Percentiles rank a stretch among this genome's conserved stretches.
phyloP scores from a whole-genome alignment of 495 filamentous ascomycete genomes.

The Trichodelitschia bisporula region DNA sequence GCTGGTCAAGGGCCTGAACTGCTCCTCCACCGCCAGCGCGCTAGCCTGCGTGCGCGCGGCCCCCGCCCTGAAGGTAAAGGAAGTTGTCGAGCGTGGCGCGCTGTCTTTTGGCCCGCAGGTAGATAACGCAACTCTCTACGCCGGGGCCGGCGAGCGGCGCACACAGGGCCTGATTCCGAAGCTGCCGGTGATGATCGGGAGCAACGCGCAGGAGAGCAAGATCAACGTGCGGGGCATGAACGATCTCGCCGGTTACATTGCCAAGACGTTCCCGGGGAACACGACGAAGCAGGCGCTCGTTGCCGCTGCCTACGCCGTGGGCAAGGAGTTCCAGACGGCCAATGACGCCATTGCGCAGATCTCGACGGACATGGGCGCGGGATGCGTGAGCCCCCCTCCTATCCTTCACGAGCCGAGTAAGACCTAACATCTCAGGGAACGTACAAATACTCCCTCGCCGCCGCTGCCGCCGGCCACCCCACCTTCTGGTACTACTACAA shows the following conservation, averaged over 20 bases:
- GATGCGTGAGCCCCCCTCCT: too few relatives aligned
- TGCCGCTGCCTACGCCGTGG: too few relatives aligned
- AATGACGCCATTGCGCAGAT: too few relatives aligned
- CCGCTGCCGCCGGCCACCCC: conserved; percentile 6
- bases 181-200: conserved; percentile 1
- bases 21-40: not conserved
- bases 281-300: too few relatives aligned
- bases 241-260: too few relatives aligned
- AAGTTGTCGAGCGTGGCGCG: not conserved
- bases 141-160: not conserved
- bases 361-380: too few relatives aligned
- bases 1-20: conserved; percentile 1
- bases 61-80: not conserved
- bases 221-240: too few relatives aligned
- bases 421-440: too few relatives aligned
- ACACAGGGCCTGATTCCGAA: not conserved
- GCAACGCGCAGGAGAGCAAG: conserved; percentile 1
- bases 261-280: too few relatives aligned
- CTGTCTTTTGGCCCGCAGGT: conserved; percentile 1
- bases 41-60: not conserved
- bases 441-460: too few relatives aligned
- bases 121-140: not conserved
- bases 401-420: too few relatives aligned
- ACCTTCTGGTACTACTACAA: conserved; percentile 16
- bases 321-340: too few relatives aligned